Percentiles rank a stretch among this genome's conserved stretches.
Evolutionary conservation across 2,329 filamentous ascomycete genomes (phyloP).

Genomic region (Byssothecium circinans): DNA sequence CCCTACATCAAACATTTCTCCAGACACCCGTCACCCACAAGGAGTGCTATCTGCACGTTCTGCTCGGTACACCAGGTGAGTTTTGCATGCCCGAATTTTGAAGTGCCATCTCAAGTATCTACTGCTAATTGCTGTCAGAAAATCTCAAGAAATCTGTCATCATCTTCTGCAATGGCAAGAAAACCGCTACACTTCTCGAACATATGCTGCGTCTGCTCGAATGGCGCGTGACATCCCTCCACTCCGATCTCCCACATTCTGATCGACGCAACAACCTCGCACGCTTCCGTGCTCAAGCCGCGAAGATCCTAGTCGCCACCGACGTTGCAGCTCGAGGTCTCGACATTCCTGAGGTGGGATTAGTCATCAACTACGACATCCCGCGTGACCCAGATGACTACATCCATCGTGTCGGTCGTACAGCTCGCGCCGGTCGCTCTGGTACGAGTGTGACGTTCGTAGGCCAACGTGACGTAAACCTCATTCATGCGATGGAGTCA

Average conservation of each 20-base stretch:
- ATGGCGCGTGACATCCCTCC: slow-evolving; percentile 88
- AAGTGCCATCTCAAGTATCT: not conserved
- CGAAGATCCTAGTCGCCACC: slow-evolving; percentile 88
- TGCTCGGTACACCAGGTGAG: slow-evolving; percentile 66
- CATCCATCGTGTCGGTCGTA: slow-evolving; percentile 93
- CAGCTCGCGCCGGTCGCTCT: slow-evolving; percentile 82
- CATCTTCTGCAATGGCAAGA: slow-evolving; percentile 91
- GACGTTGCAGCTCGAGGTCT: slow-evolving; percentile 93
- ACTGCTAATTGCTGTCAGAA: slow-evolving; percentile 45
- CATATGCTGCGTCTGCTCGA: slow-evolving; percentile 82
- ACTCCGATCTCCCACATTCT: slow-evolving; percentile 82
- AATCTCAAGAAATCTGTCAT: slow-evolving; percentile 80
- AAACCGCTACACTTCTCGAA: slow-evolving; percentile 85
- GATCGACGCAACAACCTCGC: slow-evolving; percentile 86
- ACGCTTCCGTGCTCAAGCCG: slow-evolving; percentile 85
- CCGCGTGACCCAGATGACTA: slow-evolving; percentile 97
- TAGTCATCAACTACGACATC: slow-evolving; percentile 95
- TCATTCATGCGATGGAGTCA: slow-evolving; percentile 86
- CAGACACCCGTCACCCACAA: slow-evolving; percentile 89
- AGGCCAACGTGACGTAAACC: slow-evolving; percentile 87
- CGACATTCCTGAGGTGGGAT: slow-evolving; percentile 86
- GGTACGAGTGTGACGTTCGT: slow-evolving; percentile 87
- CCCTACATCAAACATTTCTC: slow-evolving; percentile 80
- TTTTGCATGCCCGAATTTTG: not conserved
- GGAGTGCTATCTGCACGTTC: slow-evolving; percentile 90